Base-by-base conservation (phyloP, 768 basidiomycete species). In the Daedaleopsis nitida region DNA sequence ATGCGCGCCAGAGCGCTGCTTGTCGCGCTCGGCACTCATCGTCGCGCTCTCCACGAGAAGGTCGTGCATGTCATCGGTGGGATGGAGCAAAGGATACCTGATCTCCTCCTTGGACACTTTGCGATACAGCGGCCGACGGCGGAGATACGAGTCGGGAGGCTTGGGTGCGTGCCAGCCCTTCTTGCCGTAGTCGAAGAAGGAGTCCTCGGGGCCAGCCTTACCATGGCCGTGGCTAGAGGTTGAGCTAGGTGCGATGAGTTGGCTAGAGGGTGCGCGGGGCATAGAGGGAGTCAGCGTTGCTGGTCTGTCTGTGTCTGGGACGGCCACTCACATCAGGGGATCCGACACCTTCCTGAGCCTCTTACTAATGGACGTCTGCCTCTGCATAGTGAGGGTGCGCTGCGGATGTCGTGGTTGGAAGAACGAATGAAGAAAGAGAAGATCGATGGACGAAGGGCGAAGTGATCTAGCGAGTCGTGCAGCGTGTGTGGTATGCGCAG, bases 21-120 rank as follows among this genome's bases (percentile, higher is more conserved):
- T n/a, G n/a, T 47, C 45, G 56, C 35, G 56, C 38, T 51, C 49
- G 35, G 49, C 35, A 17, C 38, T 42, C 51, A 19, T 34, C 12
- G 44, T 39, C 47, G 52, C 23, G 37, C 23, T 54, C 34, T 45
- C 39, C 21, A 21, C 49, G 11, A 12, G 32, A 6, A 54, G 14
- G 47, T 59, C 58, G 37, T 52, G 52, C 32, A 42, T 16, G 17
- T 24, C 47, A 3, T 54, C 47, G 27, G 38, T 21, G 3, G 38
- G 55, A 14, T 47, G 37, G 24, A 62, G 37, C 35, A 62, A 45
- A 1, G 61, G 61, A 19, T 62, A 62, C 5, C 45, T 34, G 52
- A 62, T 62, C 35, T 62, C 61, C 53, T 63, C 62, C 42, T 63
- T 63, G 24, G 57, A 58, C 27, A 63, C 39, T 21, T 48, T 52